Conservation (phyloP, 208 protist species). For the Leishmania gerbilli region DNA sequence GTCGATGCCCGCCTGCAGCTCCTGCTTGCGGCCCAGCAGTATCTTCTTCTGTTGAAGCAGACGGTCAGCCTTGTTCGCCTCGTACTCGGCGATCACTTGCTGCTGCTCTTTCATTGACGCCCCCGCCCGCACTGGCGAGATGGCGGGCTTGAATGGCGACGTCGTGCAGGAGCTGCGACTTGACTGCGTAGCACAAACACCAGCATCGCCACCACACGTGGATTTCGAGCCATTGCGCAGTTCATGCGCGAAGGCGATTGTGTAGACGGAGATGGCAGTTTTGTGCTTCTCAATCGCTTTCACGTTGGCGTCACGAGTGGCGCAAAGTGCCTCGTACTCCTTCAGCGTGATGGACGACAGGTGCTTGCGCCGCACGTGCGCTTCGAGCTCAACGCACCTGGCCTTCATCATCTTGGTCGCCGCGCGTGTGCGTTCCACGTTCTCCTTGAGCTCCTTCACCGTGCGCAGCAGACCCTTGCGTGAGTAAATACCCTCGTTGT, state of each 20-base stretch:
- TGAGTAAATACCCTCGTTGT: slow-evolving; percentile 74
- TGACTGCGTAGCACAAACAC: background rate
- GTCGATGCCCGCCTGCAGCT: slow-evolving; percentile 25
- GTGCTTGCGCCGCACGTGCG: slow-evolving; percentile 29
- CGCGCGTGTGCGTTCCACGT: slow-evolving; percentile 32
- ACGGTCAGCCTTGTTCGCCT: slow-evolving; percentile 6
- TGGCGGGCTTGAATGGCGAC: slow-evolving; percentile 3
- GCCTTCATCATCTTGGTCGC: slow-evolving; percentile 33
- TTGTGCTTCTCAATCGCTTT: slow-evolving; percentile 31
- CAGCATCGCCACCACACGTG: background rate
- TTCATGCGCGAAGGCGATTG: slow-evolving; percentile 30
- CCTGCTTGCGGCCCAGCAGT: slow-evolving; percentile 14
- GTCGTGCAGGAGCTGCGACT: slow-evolving; percentile 8
- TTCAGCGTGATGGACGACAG: slow-evolving; percentile 46
- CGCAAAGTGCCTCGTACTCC: slow-evolving; percentile 51
- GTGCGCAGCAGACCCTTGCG: slow-evolving; percentile 48
- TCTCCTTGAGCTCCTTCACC: slow-evolving; percentile 35
- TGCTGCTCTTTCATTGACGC: background rate
- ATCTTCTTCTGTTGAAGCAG: slow-evolving; percentile 16
- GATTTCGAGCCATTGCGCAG: background rate
- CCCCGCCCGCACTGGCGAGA: background rate
- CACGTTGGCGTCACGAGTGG: slow-evolving; percentile 30
- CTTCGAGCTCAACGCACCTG: slow-evolving; percentile 50
- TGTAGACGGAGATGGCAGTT: slow-evolving; percentile 55
- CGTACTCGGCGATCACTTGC: slow-evolving; percentile 12